Evolutionary conservation across 192 early-diverging fungal species (phyloP).

Genomic region (Entomortierella beljakovae): DNA sequence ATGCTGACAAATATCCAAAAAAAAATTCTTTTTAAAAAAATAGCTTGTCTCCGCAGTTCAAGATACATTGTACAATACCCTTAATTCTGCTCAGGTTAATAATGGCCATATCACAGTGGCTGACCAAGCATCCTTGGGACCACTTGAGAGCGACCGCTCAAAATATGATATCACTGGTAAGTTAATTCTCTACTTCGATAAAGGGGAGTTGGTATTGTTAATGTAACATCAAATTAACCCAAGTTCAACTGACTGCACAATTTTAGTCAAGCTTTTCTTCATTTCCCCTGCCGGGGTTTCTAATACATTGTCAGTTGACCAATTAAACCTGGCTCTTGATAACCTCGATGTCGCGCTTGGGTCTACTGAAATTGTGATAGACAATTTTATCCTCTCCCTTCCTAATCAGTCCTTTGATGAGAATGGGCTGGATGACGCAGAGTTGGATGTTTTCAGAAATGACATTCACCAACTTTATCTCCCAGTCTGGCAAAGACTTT

Average conservation of each 20-base stretch:
- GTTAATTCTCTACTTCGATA: too few species aligned
- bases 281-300: conserved; percentile 12
- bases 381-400: conserved; percentile 25
- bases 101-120: conserved; percentile 46
- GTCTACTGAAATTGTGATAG: conserved; percentile 4
- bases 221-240: not conserved
- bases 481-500: conserved; percentile 33
- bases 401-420: conserved; percentile 38
- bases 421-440: conserved; percentile 45
- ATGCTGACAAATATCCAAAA: not conserved
- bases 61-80: conserved; percentile 53
- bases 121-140: conserved; percentile 33
- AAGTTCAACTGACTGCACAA: not conserved
- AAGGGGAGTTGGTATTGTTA: not conserved
- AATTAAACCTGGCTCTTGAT: conserved; percentile 12
- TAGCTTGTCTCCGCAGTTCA: conserved; percentile 62
- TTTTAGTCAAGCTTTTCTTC: conserved; percentile 44
- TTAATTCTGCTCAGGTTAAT: conserved; percentile 33
- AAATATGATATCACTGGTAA: conserved; percentile 53
- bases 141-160: conserved; percentile 57
- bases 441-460: conserved; percentile 12
- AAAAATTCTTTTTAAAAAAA: not conserved
- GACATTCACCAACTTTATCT: conserved; percentile 12
- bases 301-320: conserved; percentile 19
- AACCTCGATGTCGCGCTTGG: conserved; percentile 4